Evolutionary conservation across 148 eudicot species (phyloP), one percentile per base, ranked within the genome.

Genomic region (Silene latifolia): DNA sequence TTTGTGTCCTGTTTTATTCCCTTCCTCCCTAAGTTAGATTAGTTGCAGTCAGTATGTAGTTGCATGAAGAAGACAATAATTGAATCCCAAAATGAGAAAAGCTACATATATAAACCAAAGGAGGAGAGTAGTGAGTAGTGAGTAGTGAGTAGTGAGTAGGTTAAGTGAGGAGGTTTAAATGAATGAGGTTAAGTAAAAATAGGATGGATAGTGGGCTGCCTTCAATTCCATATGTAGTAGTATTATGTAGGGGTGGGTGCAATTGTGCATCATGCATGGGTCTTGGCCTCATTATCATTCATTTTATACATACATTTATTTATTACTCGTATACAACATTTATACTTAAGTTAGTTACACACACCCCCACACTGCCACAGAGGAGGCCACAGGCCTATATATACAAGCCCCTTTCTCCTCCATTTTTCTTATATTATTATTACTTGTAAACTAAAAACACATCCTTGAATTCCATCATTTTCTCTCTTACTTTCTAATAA

Each of bases 201-300:
- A 27, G 29, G 29, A 27, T 27, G 3, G 82, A 60, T 54, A 63
- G 59, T 79, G 82, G 44, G 67, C 66, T 27, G 29, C 29, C 29
- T 27, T 27, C 29, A 27, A 27, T 42, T 63, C 72, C 78, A 69
- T 65, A 62, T 48, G 69, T 63, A 64, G 70, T 27, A 27, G n/a
- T 27, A 27, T 27, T 65, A 62, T 48, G 69, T 63, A 64, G 70
- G 69, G 82, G 60, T 67, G 76, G 76, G 76, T 75, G 35, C 35
- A 32, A 32, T 32, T 32, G 35, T 32, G 82, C 82, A 70, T 63
- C 44, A 39, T 39, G 44, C 44, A 39, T 39, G 44, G 72, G 58
- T 70, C 75, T 79, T 63, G 82, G 71, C 75, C 75, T 75, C 42
- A 74, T 79, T 32, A 32, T 32, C 35, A 32, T 32, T 32, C 3